Conservation (phyloP, 768 basidiomycete genomes). For the Collybiopsis luxurians region DNA sequence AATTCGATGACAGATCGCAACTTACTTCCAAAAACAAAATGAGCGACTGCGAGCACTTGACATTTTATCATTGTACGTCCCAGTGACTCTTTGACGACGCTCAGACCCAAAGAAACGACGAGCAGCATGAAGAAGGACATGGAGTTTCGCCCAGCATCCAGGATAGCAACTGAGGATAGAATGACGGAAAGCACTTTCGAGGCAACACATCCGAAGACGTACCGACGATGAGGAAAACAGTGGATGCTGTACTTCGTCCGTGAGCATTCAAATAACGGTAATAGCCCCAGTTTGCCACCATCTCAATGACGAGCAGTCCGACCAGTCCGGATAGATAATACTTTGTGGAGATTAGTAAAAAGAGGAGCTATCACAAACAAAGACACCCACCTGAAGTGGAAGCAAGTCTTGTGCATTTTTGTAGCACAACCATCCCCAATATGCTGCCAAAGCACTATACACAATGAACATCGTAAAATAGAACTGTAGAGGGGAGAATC, state of each 20-base stretch:
- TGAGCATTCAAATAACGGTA: constrained; percentile 94
- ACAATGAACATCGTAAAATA: constrained; percentile 81
- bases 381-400: constrained; percentile 72
- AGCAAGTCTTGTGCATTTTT: constrained; percentile 79
- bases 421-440: constrained; percentile 86
- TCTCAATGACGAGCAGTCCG: constrained; percentile 86
- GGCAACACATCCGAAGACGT: constrained; percentile 18
- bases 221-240: constrained; percentile 93
- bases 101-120: constrained; percentile 88
- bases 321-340: constrained; percentile 91
- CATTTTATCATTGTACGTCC: constrained; percentile 84
- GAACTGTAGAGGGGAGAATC: constrained; percentile 50
- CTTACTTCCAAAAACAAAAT: constrained; percentile 94
- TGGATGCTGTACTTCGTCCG: constrained; percentile 68
- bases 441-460: constrained; percentile 65
- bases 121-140: constrained; percentile 94
- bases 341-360: constrained; percentile 32
- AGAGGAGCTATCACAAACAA: background rate
- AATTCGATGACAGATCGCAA: constrained; percentile 2
- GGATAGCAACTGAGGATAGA: constrained; percentile 67
- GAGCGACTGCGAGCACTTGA: constrained; percentile 75
- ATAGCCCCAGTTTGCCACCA: constrained; percentile 92
- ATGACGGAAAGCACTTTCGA: too few relatives aligned
- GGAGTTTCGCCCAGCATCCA: constrained; percentile 93
- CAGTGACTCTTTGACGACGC: constrained; percentile 87